Base-by-base conservation (phyloP, 169 alveolate species). In the Plasmodium sp. region DNA sequence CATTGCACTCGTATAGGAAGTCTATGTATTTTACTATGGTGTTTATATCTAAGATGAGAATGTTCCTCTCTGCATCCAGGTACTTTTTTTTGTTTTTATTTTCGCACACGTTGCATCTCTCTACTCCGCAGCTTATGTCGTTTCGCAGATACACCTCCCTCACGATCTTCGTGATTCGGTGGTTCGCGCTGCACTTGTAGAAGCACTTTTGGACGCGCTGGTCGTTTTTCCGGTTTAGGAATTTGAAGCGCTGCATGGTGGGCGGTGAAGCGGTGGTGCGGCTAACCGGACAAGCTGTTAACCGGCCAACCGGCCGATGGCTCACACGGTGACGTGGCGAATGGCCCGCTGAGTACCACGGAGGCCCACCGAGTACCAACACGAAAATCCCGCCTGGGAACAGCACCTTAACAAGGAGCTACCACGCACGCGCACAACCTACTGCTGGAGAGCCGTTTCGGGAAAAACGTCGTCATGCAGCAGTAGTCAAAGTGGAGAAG, bases 111-210 rank as follows among this genome's bases (percentile, higher is more conserved):
- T 90, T 90, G 36, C 94, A 90, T 90, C 72, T 81, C 73, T 90
- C 94, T 62, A 90, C 82, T 33, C 94, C 90, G 41, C 94, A 90
- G 34, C 91, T 90, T 90, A 90, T 80, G 36, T 90, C 94, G 34
- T 90, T 90, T 22, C 94, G 81, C 56, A 90, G 83, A 74, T 90
- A 90, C 33, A 81, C 71, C 73, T 90, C 94, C 83, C 94, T 90
- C 48, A 90, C 72, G 67, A 90, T 67, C 80, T 79, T 90, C 48
- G 72, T 90, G 27, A 90, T 90, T 45, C 91, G 82, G 16, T 81
- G 16, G 39, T 90, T 90, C 3, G 91, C 83, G 22, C 48, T 79
- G 22, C 74, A 39, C 72, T 90, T 90, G 74, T 90, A 90, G 31
- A 80, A 90, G 73, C 79, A 81, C 16, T 62, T 90, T 72, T 90